These are phyloP conservation scores for Metarhizium album DNA, from an alignment of 2,329 filamentous ascomycete species.

Conservation along the genomic window DNA sequence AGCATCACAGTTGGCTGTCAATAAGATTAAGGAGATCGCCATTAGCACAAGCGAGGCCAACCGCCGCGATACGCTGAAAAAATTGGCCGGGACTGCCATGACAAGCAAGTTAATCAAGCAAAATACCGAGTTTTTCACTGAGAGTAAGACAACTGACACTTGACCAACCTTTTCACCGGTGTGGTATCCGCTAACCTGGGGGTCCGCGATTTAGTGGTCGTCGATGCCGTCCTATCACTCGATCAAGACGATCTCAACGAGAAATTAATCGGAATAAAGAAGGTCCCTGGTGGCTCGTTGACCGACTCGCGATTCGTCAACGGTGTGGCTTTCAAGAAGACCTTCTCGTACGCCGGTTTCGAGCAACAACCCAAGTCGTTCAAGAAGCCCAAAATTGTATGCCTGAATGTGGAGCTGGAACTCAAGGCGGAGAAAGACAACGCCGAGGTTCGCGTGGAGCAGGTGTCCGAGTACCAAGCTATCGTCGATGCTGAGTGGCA, in stretches of 20 bases:
- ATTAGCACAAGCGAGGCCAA: conserved; percentile 74
- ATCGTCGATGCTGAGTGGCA: conserved; percentile 99
- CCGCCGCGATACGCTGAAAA: conserved; percentile 76
- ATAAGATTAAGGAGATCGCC: conserved; percentile 98
- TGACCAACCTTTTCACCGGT: neutral
- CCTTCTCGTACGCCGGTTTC: conserved; percentile 96
- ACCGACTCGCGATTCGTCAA: conserved; percentile 96
- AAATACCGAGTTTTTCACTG: conserved; percentile 94
- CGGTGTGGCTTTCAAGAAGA: conserved; percentile 99
- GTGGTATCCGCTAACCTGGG: neutral
- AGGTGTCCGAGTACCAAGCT: conserved; percentile 97
- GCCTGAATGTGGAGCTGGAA: conserved; percentile 94
- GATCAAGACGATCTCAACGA: conserved; percentile 97
- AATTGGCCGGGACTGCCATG: conserved; percentile 93
- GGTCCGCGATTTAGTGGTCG: conserved; percentile 59
- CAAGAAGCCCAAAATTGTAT: conserved; percentile 89
- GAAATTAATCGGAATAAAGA: conserved; percentile 96
- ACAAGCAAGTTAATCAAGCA: conserved; percentile 98
- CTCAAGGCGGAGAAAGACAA: conserved; percentile 99
- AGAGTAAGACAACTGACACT: conserved; percentile 51
- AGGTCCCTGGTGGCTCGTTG: conserved; percentile 89
- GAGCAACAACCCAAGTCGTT: conserved; percentile 98
- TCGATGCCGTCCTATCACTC: conserved; percentile 87
- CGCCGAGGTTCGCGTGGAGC: conserved; percentile 92
- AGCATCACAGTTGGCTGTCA: conserved; percentile 82